Percentiles rank a stretch among this genome's conserved stretches.
These are phyloP conservation scores for Cryphonectria japonica DNA, from an alignment of 2,329 filamentous ascomycete species.

Conservation along the genomic window DNA sequence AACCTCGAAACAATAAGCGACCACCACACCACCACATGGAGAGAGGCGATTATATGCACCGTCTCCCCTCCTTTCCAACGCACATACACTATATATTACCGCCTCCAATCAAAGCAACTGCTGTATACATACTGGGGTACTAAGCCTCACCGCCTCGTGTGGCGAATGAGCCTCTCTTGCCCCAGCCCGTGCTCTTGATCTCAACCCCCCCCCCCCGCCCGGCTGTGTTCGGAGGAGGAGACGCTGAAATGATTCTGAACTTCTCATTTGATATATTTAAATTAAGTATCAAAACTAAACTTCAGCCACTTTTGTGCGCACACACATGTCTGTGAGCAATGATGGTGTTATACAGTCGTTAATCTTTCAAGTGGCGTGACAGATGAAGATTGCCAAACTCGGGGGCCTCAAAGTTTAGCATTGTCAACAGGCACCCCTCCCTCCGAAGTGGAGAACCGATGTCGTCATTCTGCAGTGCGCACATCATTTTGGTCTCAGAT, in stretches of 20 bases:
- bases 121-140: neutral
- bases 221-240: neutral
- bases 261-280: neutral
- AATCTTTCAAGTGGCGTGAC: neutral
- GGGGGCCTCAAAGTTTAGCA: neutral
- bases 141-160: neutral
- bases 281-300: too few species aligned
- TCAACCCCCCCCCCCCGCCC: neutral
- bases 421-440: too few species aligned
- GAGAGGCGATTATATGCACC: neutral
- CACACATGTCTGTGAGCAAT: too few species aligned
- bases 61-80: neutral
- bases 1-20: neutral
- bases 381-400: neutral
- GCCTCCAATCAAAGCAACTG: neutral
- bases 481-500: conserved; percentile 12
- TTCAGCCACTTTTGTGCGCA: neutral
- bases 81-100: neutral
- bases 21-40: neutral
- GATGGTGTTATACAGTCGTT: neutral
- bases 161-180: neutral
- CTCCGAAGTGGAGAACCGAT: conserved; percentile 14
- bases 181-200: neutral
- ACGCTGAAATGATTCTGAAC: too few species aligned
- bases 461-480: conserved; percentile 25